These are phyloP conservation scores for Handroanthus guayacan DNA, from an alignment of 257 asterid species.

Conservation along the genomic window DNA sequence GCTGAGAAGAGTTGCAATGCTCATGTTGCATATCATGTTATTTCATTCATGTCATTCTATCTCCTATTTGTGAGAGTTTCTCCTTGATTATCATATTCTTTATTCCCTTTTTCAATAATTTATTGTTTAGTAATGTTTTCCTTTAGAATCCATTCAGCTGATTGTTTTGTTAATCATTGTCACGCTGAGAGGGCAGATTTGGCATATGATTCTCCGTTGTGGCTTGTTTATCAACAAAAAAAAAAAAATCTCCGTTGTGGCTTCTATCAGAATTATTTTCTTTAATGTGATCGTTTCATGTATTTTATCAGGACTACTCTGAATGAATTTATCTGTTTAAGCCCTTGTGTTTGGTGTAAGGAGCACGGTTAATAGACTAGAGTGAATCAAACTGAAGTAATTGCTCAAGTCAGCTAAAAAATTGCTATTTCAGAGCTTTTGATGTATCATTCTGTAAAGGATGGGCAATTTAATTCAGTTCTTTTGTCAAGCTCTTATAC, in stretches of 20 bases:
- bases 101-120: background rate
- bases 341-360: background rate
- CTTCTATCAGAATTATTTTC: constrained; percentile 12
- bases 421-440: constrained; percentile 22
- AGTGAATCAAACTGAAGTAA: constrained; percentile 21
- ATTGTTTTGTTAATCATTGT: background rate
- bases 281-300: background rate
- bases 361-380: background rate
- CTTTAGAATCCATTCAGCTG: background rate
- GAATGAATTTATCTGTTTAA: background rate
- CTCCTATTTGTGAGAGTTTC: background rate
- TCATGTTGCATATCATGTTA: background rate
- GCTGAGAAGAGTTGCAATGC: background rate
- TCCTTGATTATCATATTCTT: background rate
- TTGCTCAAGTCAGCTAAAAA: constrained; percentile 15
- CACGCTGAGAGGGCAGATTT: background rate
- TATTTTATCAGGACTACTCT: background rate
- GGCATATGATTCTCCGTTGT: background rate
- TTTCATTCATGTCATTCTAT: background rate
- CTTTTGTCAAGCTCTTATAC: constrained; percentile 30
- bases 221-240: no score
- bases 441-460: background rate
- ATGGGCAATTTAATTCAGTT: constrained; percentile 11
- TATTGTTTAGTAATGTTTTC: background rate
- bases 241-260: background rate